Evolutionary conservation across 2,329 filamentous ascomycete genomes (phyloP).

Genomic region (Malbranchea cinnamomea): DNA sequence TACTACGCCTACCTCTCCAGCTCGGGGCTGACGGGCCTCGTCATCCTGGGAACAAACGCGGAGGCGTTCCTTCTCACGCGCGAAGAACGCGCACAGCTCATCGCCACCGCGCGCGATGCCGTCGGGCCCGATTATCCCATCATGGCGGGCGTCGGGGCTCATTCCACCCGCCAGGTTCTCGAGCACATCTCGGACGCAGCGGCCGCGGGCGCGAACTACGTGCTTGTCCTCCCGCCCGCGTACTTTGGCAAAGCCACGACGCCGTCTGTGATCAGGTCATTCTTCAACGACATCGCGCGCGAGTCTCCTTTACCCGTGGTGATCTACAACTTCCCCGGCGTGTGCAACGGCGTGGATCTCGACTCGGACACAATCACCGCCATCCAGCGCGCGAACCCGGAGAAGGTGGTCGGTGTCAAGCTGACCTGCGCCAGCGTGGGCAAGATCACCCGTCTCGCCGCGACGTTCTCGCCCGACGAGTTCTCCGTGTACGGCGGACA

Average conservation of each 20-base stretch:
- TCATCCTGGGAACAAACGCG: constrained; percentile 41
- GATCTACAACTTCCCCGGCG: constrained; percentile 54
- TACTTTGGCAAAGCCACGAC: constrained; percentile 52
- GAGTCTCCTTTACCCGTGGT: constrained; percentile 42
- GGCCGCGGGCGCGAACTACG: constrained; percentile 46
- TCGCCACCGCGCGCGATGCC: constrained; percentile 40
- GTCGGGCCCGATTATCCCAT: constrained; percentile 40
- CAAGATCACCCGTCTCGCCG: constrained; percentile 43
- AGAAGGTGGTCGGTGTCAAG: constrained; percentile 49
- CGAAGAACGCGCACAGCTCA: constrained; percentile 43
- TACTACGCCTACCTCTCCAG: constrained; percentile 39
- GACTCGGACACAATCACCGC: constrained; percentile 46
- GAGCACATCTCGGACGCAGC: constrained; percentile 45
- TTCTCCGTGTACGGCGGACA: constrained; percentile 61
- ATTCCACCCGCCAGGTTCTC: constrained; percentile 49
- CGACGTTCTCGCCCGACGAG: constrained; percentile 35
- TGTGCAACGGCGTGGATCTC: constrained; percentile 53
- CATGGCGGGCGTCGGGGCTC: constrained; percentile 49
- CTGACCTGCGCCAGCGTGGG: constrained; percentile 49
- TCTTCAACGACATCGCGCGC: constrained; percentile 44
- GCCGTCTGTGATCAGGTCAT: constrained; percentile 40
- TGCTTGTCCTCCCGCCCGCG: constrained; percentile 45
- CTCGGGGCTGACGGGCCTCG: constrained; percentile 37
- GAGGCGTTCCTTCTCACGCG: constrained; percentile 44
- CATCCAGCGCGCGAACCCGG: constrained; percentile 31